Evolutionary conservation across 2,329 filamentous ascomycete genomes (phyloP).

Genomic region (Neofusicoccum kwambonambiense): DNA sequence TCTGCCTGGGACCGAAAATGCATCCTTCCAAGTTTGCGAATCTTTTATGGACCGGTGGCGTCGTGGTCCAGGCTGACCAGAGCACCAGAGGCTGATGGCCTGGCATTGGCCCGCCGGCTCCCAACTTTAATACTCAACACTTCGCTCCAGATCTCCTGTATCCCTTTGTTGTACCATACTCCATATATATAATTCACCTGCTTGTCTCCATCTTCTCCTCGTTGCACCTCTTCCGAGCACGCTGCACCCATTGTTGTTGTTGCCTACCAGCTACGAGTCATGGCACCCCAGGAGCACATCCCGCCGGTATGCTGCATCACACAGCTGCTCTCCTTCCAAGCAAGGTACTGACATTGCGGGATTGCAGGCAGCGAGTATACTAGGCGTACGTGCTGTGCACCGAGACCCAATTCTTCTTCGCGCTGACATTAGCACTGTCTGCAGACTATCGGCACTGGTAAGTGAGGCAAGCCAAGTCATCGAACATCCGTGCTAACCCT

Average conservation of each 20-base stretch:
- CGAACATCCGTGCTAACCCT: conserved; percentile 11
- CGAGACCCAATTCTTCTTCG: background rate
- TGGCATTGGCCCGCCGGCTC: background rate
- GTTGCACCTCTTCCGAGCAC: background rate
- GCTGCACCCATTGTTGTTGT: background rate
- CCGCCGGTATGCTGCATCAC: conserved; percentile 1
- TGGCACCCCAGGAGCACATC: conserved; percentile 19
- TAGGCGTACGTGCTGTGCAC: conserved; percentile 34
- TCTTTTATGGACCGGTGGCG: conserved; percentile 17
- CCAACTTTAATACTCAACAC: conserved; percentile 15
- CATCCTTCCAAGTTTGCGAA: background rate
- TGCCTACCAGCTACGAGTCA: background rate
- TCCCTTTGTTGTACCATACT: background rate
- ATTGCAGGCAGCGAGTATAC: conserved; percentile 37
- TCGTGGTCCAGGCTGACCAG: background rate
- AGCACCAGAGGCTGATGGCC: conserved; percentile 4
- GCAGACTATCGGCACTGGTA: conserved; percentile 41
- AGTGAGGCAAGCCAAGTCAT: conserved; percentile 11
- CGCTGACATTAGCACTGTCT: background rate
- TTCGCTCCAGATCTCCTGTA: background rate
- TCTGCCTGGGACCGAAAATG: background rate
- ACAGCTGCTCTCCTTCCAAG: background rate
- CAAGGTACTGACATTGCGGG: conserved; percentile 24
- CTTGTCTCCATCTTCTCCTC: background rate
- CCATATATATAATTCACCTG: background rate